These are phyloP conservation scores for Botrytis porri DNA, from an alignment of 2,329 filamentous ascomycete genomes.

Conservation along the genomic window DNA sequence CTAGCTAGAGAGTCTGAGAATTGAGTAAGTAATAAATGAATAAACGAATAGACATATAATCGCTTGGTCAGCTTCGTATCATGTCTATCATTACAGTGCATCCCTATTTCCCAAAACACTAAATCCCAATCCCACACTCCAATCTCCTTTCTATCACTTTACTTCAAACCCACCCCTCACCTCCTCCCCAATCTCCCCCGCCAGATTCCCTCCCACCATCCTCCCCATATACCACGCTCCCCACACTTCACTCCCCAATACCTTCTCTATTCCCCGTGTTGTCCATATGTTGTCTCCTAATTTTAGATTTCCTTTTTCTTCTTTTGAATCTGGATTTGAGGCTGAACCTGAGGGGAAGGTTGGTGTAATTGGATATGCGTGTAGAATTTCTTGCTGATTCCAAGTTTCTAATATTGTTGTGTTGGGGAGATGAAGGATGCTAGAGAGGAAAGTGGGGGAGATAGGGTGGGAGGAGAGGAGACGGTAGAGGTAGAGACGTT, in stretches of 20 bases:
- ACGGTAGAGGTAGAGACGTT: not conserved
- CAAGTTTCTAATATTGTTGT: not conserved
- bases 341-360: not conserved
- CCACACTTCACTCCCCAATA: not conserved
- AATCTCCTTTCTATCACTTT: too few species aligned
- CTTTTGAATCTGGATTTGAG: too few species aligned
- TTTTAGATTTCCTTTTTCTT: not conserved
- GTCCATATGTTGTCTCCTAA: slow-evolving; percentile 2
- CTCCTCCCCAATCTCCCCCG: not conserved
- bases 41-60: too few species aligned
- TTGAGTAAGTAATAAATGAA: too few species aligned
- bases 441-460: not conserved
- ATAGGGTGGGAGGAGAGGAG: not conserved
- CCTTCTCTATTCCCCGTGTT: not conserved
- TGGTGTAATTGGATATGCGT: slow-evolving; percentile 1
- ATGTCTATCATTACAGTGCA: too few species aligned
- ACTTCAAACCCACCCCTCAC: not conserved
- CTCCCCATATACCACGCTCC: not conserved
- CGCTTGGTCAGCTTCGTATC: too few species aligned
- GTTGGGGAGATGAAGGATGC: not conserved
- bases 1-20: too few species aligned
- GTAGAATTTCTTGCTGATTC: not conserved
- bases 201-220: not conserved
- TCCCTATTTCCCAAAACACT: too few species aligned
- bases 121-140: too few species aligned